Evolutionary conservation across 176 grass and related monocot genomes (phyloP), one percentile per base, ranked within the genome.

Genomic region (Carex kokanica): DNA sequence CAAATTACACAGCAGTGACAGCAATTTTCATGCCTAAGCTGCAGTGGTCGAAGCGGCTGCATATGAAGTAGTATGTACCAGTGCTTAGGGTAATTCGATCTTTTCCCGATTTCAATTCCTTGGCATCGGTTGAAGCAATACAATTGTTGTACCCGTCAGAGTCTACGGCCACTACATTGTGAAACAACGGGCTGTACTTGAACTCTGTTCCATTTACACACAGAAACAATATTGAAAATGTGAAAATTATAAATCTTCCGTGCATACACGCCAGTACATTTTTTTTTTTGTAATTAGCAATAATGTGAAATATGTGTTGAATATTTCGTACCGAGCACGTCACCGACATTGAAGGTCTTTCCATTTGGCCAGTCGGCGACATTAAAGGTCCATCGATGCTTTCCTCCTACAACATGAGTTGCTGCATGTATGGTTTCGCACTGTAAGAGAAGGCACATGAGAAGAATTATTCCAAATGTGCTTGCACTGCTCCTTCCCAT

Each of bases 401-500:
- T 83, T 64, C 88, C 91, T 7, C 91, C 91, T 86, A 93, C 91
- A 85, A 88, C 41, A 87, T 93, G 88, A 52, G 91, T 90, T 84
- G 52, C 75, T 4, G 81, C 86, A 53, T 79, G 65, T 53, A 15
- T 78, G 59, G 79, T 21, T 1, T 20, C 8, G 51, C 61, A 53
- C 13, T 69, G 41, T 38, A 72, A 54, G 12, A 75, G 11, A 36
- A 52, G 47, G 47, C 47, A 75, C 47, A 75, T 0, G 5, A 70
- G 36, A 53, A 75, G 43, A 75, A 31, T 53, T 16, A 75, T 54
- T 75, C 47, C 40, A 64, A 11, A 31, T 73, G n/a, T 73, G 82
- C 78, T 38, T 2, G 88, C 94, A 88, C 92, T 91, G 90, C 94
- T 85, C n/a, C 94, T 92, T 92, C 88, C 90, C 90, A 74, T 11